Base-by-base conservation (phyloP, 140 eudicot species). In the Stevia rebaudiana region DNA sequence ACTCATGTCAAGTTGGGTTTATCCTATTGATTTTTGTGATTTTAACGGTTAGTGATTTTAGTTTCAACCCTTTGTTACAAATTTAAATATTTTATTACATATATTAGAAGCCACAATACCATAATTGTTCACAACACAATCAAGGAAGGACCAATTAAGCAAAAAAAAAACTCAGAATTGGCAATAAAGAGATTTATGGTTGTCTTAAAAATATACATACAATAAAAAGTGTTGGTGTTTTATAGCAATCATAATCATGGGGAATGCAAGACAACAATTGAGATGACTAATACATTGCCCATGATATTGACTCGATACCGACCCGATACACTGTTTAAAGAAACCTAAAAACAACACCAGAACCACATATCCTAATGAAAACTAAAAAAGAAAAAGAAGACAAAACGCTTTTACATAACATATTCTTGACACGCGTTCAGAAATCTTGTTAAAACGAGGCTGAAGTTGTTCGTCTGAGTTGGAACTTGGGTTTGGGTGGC, bases 391-490 rank as follows among this genome's bases (percentile, higher is more conserved):
- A 24, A 42, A 1, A 70, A 44, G 23, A 44, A 56, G 64, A 19
- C 61, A 79, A 62, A 63, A 61, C 18, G 58, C 72, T 69, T 72
- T 77, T 73, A 81, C 80, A 59, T 64, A 37, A 71, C 50, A 43
- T 43, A 30, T 67, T 37, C 47, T 25, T 46, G 62, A 28, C 25
- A 16, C 28, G 11, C 35, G 18, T 43, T 43, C 8, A 21, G 46
- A 73, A 42, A 21, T 47, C 43, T 42, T 70, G 69, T 72, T 69
- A 90, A 73, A 90, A 49, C 49, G 86, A 61, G 18, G 86, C 83
- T 22, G 90, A 90, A 76, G 81, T 84, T 49, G 95, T 86, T 74
- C 97, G 61, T 30, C 95, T 81, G 8, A 89, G 94, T 82, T 81
- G 92, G 64, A 78, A 83, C 78, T 78, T 90, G 3, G 90, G 90